A percentile compares a stretch with the other conserved stretches of the same genome.
phyloP scores from a whole-genome alignment of 495 filamentous ascomycete genomes.

The Penicillium subrubescens region DNA sequence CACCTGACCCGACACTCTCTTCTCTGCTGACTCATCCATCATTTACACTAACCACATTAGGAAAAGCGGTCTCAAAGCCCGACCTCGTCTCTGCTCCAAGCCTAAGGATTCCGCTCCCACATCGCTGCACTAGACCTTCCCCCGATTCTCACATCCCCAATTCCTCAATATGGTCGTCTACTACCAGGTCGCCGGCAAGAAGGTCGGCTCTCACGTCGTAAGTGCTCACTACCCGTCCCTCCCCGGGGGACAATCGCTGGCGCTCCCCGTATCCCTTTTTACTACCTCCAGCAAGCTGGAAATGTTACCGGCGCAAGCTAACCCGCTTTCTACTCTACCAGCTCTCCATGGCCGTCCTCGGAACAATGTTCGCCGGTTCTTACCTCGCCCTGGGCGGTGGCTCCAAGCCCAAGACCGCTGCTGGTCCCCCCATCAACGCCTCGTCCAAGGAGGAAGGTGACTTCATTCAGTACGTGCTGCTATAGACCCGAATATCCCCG shows the following conservation, averaged over 20 bases:
- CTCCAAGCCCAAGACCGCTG: slow-evolving; percentile 60
- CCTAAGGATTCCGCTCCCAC: slow-evolving; percentile 31
- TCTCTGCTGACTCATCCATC: slow-evolving; percentile 24
- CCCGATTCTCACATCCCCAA: slow-evolving; percentile 33
- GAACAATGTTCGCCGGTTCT: slow-evolving; percentile 59
- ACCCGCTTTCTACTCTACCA: slow-evolving; percentile 38
- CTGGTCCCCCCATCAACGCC: slow-evolving; percentile 81
- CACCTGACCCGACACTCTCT: slow-evolving; percentile 24
- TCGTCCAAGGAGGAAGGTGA: slow-evolving; percentile 89
- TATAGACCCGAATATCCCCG: neutral
- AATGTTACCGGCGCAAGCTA: slow-evolving; percentile 13
- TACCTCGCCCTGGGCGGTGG: slow-evolving; percentile 60
- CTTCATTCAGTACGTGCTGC: slow-evolving; percentile 84
- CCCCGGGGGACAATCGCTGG: neutral
- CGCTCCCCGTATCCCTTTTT: slow-evolving; percentile 29
- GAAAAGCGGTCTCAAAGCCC: slow-evolving; percentile 33
- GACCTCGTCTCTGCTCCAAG: slow-evolving; percentile 27
- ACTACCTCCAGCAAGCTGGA: slow-evolving; percentile 19
- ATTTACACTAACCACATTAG: slow-evolving; percentile 22
- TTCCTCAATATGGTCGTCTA: slow-evolving; percentile 76
- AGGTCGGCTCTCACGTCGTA: slow-evolving; percentile 94
- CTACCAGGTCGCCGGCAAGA: slow-evolving; percentile 84
- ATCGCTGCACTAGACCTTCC: slow-evolving; percentile 42
- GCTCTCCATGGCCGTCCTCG: slow-evolving; percentile 87
- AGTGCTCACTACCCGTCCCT: slow-evolving; percentile 39